phyloP scores from a whole-genome alignment of 352 stramenopile genomes.

The Vaucheria bursata region DNA sequence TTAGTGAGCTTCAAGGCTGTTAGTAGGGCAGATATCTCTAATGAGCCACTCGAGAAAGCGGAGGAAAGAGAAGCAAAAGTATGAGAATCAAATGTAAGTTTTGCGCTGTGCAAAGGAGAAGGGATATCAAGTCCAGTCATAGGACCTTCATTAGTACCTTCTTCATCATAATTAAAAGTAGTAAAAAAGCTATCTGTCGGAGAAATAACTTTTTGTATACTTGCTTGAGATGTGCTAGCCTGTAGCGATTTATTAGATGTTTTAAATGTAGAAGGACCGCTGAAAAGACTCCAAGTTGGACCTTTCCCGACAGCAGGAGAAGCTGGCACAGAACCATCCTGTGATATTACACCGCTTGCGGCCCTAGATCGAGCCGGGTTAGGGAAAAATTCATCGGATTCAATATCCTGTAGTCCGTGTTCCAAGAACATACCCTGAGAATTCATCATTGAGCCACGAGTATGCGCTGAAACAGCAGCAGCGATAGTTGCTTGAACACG shows the following conservation, averaged over 20 bases:
- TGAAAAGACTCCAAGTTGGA: neutral
- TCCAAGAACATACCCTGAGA: neutral
- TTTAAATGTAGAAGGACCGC: neutral
- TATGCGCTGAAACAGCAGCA: neutral
- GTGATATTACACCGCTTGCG: neutral
- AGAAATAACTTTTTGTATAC: neutral
- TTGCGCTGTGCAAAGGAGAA: neutral
- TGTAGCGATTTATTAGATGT: too few species aligned
- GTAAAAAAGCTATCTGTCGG: neutral
- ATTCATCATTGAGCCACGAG: neutral
- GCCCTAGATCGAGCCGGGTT: neutral
- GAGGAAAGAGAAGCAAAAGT: too few species aligned
- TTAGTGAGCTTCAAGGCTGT: slow-evolving; percentile 28
- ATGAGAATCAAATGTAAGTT: too few species aligned
- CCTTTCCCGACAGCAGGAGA: neutral
- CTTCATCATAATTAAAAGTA: neutral
- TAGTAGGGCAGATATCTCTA: slow-evolving; percentile 19
- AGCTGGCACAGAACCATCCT: neutral
- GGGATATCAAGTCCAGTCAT: neutral
- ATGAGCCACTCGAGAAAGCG: slow-evolving; percentile 5
- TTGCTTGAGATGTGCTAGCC: neutral
- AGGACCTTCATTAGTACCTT: neutral
- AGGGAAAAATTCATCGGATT: neutral
- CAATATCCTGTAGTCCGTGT: neutral
- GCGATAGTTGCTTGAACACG: slow-evolving; percentile 34